Evolutionary conservation across 2,329 filamentous ascomycete genomes (phyloP).

Genomic region (Metarhizium guizhouense): DNA sequence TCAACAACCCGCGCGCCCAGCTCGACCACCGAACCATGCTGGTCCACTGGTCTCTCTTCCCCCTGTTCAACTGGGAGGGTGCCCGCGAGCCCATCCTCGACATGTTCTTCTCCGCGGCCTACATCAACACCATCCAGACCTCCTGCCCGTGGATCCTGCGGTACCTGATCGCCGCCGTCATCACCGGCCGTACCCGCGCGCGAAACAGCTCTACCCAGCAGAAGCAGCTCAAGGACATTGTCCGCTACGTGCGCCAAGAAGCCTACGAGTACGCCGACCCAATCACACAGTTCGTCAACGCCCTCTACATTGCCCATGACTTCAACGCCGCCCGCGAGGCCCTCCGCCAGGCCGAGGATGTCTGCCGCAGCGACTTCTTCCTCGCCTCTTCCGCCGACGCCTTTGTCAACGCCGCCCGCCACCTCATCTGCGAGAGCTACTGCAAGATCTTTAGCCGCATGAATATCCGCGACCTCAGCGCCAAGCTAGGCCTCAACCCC

Average conservation of each 20-base stretch:
- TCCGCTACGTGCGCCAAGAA: constrained; percentile 93
- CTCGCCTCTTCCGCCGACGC: constrained; percentile 72
- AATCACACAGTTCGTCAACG: constrained; percentile 92
- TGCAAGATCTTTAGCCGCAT: constrained; percentile 99
- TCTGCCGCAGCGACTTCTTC: constrained; percentile 94
- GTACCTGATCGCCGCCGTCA: constrained; percentile 88
- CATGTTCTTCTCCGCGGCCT: constrained; percentile 91
- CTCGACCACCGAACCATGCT: constrained; percentile 95
- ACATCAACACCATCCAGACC: constrained; percentile 99
- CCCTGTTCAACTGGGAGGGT: constrained; percentile 94
- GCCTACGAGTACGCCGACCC: constrained; percentile 96
- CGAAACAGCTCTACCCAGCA: constrained; percentile 84
- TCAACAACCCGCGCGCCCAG: constrained; percentile 92
- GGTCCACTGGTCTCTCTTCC: constrained; percentile 97
- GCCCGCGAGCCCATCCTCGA: constrained; percentile 88
- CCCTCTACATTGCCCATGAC: constrained; percentile 76
- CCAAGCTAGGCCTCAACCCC: constrained; percentile 80
- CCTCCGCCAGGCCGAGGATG: constrained; percentile 77
- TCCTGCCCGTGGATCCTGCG: constrained; percentile 93
- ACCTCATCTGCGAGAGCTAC: constrained; percentile 97
- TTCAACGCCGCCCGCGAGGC: constrained; percentile 94
- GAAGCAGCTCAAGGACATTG: constrained; percentile 96
- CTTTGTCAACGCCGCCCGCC: constrained; percentile 89
- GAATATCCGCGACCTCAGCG: constrained; percentile 93
- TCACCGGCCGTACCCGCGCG: constrained; percentile 76